Conservation (phyloP, 495 filamentous ascomycete genomes). For the Penicillium turbatum region DNA sequence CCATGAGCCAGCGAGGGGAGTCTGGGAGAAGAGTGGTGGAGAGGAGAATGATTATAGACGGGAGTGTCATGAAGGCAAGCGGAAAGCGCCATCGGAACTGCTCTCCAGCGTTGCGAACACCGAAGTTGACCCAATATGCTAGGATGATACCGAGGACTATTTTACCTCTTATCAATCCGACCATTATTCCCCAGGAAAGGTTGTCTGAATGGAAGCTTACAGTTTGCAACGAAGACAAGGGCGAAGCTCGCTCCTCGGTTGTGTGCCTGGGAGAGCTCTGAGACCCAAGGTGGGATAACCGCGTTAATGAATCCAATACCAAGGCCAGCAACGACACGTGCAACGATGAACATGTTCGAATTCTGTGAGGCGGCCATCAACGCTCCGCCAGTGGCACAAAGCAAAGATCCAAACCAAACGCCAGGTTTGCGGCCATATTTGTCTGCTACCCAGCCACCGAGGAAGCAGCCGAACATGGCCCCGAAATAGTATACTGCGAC, state of each 20-base stretch:
- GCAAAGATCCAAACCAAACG: conserved; percentile 22
- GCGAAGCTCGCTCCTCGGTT: conserved; percentile 30
- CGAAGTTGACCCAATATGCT: conserved; percentile 34
- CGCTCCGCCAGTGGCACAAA: conserved; percentile 22
- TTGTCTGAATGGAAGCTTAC: too few relatives aligned
- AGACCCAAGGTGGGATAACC: conserved; percentile 40
- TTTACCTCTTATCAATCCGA: too few relatives aligned
- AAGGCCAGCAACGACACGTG: conserved; percentile 33
- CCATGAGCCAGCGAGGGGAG: conserved; percentile 51
- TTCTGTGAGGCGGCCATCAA: conserved; percentile 40
- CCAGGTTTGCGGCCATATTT: conserved; percentile 26
- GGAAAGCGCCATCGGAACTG: conserved; percentile 37
- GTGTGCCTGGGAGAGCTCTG: conserved; percentile 33
- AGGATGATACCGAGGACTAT: conserved; percentile 38
- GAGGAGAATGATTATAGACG: conserved; percentile 50
- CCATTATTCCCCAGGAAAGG: too few relatives aligned
- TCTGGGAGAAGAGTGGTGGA: conserved; percentile 53
- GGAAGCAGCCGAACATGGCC: conserved; percentile 27
- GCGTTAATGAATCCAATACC: conserved; percentile 37
- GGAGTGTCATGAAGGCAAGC: conserved; percentile 50
- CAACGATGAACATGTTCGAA: conserved; percentile 39
- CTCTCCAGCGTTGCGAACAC: conserved; percentile 15
- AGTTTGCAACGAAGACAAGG: conserved; percentile 44
- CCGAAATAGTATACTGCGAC: conserved; percentile 32
- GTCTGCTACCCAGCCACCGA: conserved; percentile 28